Conservation (phyloP, 148 eudicot species). For the Beta vulgaris region DNA sequence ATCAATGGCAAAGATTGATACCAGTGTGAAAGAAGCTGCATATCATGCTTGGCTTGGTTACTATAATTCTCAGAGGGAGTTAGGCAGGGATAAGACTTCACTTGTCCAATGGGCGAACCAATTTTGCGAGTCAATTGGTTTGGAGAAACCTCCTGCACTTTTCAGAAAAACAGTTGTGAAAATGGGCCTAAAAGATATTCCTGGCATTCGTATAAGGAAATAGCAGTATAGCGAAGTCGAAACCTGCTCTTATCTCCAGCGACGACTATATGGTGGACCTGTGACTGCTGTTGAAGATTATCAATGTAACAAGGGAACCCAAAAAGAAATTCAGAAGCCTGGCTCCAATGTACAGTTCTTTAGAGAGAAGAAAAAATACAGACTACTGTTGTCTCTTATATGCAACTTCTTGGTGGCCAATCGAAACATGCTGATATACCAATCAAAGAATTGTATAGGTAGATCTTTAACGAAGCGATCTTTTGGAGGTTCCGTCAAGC, state of each 20-base stretch:
- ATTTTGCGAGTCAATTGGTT: constrained; percentile 69
- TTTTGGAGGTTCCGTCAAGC: not conserved
- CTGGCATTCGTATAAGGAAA: constrained; percentile 78
- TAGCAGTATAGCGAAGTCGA: too few relatives aligned
- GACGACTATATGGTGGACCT: too few relatives aligned
- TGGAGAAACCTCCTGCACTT: constrained; percentile 73
- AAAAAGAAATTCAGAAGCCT: not conserved
- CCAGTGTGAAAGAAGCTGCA: constrained; percentile 79
- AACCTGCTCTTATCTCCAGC: too few relatives aligned
- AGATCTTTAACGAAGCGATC: not conserved
- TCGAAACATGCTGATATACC: not conserved
- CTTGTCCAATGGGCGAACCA: constrained; percentile 71
- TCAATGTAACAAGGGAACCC: not conserved
- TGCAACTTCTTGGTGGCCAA: not conserved
- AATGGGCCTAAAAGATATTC: constrained; percentile 87
- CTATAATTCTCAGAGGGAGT: constrained; percentile 73
- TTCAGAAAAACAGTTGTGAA: constrained; percentile 74
- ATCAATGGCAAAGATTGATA: constrained; percentile 64
- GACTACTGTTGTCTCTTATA: not conserved
- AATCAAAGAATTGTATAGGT: not conserved
- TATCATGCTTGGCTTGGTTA: constrained; percentile 97
- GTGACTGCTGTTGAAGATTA: not conserved
- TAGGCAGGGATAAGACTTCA: constrained; percentile 81
- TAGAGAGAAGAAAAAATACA: not conserved
- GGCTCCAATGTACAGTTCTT: not conserved